phyloP scores from a whole-genome alignment of 805 yeast species.

The Pichia californica region DNA sequence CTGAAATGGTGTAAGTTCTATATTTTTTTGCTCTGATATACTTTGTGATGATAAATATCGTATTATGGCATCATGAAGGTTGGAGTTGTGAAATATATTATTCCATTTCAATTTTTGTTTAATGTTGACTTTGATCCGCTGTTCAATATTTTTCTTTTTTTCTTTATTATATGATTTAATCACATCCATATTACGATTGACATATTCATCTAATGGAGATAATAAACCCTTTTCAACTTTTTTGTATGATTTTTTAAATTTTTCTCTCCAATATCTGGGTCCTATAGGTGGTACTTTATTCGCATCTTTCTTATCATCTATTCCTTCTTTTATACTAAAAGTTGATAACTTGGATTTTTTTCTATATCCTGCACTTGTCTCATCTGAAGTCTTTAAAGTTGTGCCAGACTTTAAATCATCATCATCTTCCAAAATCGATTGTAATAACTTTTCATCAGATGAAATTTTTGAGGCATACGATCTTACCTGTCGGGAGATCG shows the following conservation, averaged over 20 bases:
- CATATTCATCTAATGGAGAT: conserved; percentile 17
- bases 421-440: conserved; percentile 4
- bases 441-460: conserved; percentile 15
- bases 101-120: conserved; percentile 14
- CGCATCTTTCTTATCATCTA: no score
- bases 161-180: conserved; percentile 23
- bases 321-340: no score
- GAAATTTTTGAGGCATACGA: conserved; percentile 2
- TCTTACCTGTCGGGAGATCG: not conserved
- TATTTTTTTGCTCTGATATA: not conserved
- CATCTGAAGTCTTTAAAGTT: conserved; percentile 1
- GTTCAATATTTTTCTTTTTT: conserved; percentile 14
- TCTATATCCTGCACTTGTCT: no score
- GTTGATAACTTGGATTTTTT: not conserved
- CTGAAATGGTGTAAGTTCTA: conserved; percentile 26
- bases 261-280: conserved; percentile 18
- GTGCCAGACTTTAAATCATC: not conserved
- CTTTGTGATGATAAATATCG: conserved; percentile 10
- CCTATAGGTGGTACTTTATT: conserved; percentile 7
- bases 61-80: conserved; percentile 15
- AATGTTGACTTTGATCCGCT: conserved; percentile 20
- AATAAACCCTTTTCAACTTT: conserved; percentile 17
- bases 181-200: conserved; percentile 18
- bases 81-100: conserved; percentile 16
- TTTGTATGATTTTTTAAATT: conserved; percentile 16